These are phyloP conservation scores for Mortierella sp. DNA, from an alignment of 371 early-diverging fungal species.

Conservation along the genomic window DNA sequence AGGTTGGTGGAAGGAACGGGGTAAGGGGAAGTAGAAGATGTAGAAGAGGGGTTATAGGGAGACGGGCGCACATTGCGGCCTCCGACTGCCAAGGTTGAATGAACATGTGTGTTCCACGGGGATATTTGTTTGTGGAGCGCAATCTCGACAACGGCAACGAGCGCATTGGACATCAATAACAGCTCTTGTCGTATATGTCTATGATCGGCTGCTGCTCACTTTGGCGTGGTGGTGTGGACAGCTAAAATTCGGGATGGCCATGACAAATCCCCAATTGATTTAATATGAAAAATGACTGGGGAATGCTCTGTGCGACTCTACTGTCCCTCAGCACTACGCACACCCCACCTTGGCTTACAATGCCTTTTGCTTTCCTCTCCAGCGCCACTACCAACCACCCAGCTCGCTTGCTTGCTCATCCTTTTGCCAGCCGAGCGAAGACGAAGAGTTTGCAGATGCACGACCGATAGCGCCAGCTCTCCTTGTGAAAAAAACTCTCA, in stretches of 20 bases:
- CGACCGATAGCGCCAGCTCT: background rate
- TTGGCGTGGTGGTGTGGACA: conserved; percentile 17
- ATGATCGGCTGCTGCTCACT: conserved; percentile 15
- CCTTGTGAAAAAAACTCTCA: background rate
- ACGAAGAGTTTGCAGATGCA: background rate
- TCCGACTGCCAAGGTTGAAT: background rate
- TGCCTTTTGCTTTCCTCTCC: background rate
- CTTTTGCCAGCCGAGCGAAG: background rate
- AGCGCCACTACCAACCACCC: background rate
- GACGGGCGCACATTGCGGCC: background rate
- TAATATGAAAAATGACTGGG: conserved; percentile 8
- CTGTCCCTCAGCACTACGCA: background rate
- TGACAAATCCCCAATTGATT: conserved; percentile 40
- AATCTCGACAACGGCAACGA: background rate
- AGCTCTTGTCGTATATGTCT: background rate
- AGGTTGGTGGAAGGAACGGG: background rate
- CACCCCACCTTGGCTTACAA: background rate
- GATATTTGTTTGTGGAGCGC: background rate
- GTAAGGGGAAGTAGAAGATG: background rate
- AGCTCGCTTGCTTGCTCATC: background rate
- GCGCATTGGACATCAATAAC: conserved; percentile 9
- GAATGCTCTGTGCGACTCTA: background rate
- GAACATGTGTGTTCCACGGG: conserved; percentile 9
- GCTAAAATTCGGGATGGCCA: conserved; percentile 26
- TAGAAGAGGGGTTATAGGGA: background rate